Evolutionary conservation across 116 monocot genomes (phyloP).

Genomic region (Posidonia oceanica): DNA sequence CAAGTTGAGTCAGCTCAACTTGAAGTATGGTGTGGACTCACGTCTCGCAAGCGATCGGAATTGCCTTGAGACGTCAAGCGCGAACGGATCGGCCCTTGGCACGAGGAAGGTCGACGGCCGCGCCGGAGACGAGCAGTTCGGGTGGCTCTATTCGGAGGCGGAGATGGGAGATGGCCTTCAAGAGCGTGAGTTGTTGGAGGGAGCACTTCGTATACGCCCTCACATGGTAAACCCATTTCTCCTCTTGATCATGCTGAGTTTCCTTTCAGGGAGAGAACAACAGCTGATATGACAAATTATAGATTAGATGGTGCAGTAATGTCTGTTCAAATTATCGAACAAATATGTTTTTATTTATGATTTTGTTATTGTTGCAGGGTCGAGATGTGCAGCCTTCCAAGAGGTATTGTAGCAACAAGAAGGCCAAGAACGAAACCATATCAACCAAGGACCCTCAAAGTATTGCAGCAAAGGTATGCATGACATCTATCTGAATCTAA

Average conservation of each 20-base stretch:
- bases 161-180: conserved; percentile 7
- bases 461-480: conserved; percentile 77
- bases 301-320: too few species aligned
- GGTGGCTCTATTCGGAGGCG: conserved; percentile 22
- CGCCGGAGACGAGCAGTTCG: conserved; percentile 27
- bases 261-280: not conserved
- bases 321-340: too few species aligned
- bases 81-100: not conserved
- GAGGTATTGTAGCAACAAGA: conserved; percentile 27
- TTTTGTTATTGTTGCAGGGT: not conserved
- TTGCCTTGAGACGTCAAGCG: conserved; percentile 5
- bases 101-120: conserved; percentile 2
- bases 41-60: not conserved
- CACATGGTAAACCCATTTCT: conserved; percentile 1
- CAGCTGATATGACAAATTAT: too few species aligned
- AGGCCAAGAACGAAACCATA: conserved; percentile 25
- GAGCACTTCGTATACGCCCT: conserved; percentile 3
- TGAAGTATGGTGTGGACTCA: not conserved
- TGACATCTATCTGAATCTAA: not conserved
- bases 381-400: conserved; percentile 9
- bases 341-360: not conserved
- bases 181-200: conserved; percentile 17
- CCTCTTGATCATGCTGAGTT: not conserved
- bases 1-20: not conserved
- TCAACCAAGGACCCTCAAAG: conserved; percentile 84